These are phyloP conservation scores for Hygrocybe coccinea DNA, from an alignment of 768 basidiomycete genomes.

Conservation along the genomic window DNA sequence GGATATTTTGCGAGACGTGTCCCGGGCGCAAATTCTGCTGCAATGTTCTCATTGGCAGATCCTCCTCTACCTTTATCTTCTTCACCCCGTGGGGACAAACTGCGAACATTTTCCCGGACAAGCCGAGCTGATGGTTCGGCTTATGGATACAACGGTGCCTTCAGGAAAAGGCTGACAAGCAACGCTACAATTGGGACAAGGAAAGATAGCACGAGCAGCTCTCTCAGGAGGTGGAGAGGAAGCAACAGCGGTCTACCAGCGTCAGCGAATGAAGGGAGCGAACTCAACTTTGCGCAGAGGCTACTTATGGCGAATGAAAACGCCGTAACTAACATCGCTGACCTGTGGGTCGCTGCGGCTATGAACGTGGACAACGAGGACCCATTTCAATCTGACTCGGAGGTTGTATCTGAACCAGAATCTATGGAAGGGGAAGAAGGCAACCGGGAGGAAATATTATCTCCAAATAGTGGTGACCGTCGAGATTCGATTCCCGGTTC, in stretches of 20 bases:
- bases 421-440: constrained; percentile 32
- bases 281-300: constrained; percentile 84
- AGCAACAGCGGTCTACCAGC: constrained; percentile 39
- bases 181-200: constrained; percentile 40
- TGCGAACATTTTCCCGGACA: constrained; percentile 49
- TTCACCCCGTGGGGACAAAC: constrained; percentile 37
- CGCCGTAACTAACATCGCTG: constrained; percentile 89
- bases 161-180: constrained; percentile 53
- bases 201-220: constrained; percentile 53
- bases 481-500: constrained; percentile 2
- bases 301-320: constrained; percentile 91
- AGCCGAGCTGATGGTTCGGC: constrained; percentile 70
- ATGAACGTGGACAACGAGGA: constrained; percentile 93
- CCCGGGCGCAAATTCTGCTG: constrained; percentile 36
- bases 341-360: constrained; percentile 96
- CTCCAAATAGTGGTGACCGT: constrained; percentile 20
- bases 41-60: constrained; percentile 31
- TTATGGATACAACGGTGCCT: constrained; percentile 65
- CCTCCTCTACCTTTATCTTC: constrained; percentile 44
- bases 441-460: constrained; percentile 25
- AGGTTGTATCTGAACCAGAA: constrained; percentile 34
- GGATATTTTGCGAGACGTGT: constrained; percentile 54
- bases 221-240: constrained; percentile 50
- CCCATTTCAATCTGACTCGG: constrained; percentile 60
- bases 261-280: constrained; percentile 35